Conservation (phyloP, 257 asterid genomes). For the Thymus quinquecostatus region DNA sequence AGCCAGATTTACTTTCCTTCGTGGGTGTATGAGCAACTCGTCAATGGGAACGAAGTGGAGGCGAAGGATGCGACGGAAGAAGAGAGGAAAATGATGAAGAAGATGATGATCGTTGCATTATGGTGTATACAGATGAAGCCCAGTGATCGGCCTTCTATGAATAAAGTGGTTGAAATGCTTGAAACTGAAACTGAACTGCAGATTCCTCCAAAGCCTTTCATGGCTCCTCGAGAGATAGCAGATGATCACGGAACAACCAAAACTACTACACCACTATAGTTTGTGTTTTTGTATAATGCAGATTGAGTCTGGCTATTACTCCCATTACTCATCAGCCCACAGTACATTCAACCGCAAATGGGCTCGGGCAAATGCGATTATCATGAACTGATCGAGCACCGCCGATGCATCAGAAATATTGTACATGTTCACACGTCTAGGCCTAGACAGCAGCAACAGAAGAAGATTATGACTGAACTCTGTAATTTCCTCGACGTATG, state of each 20-base stretch:
- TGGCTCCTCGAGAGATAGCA: constrained; percentile 46
- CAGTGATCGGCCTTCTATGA: constrained; percentile 55
- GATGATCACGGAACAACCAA: constrained; percentile 27
- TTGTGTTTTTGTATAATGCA: not conserved
- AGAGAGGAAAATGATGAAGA: constrained; percentile 40
- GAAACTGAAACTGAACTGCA: constrained; percentile 38
- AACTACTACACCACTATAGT: not conserved
- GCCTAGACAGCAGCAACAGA: too few species aligned
- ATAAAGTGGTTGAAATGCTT: constrained; percentile 51
- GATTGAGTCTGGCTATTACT: not conserved
- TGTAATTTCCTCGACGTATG: too few species aligned
- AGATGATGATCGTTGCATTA: constrained; percentile 46
- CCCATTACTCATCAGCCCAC: too few species aligned
- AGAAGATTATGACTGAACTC: too few species aligned
- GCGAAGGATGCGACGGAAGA: constrained; percentile 37
- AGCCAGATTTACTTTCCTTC: constrained; percentile 50
- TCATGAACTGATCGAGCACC: too few species aligned
- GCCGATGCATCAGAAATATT: too few species aligned
- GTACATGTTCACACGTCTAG: too few species aligned
- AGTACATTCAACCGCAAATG: too few species aligned
- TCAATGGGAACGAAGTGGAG: constrained; percentile 40
- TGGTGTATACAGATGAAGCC: constrained; percentile 64
- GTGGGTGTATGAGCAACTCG: constrained; percentile 45
- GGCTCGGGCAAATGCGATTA: too few species aligned
- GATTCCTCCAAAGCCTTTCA: constrained; percentile 54